Percentiles rank a stretch among this genome's conserved stretches.
Conservation (phyloP, 768 basidiomycete species). For the Lactarius vividus region DNA sequence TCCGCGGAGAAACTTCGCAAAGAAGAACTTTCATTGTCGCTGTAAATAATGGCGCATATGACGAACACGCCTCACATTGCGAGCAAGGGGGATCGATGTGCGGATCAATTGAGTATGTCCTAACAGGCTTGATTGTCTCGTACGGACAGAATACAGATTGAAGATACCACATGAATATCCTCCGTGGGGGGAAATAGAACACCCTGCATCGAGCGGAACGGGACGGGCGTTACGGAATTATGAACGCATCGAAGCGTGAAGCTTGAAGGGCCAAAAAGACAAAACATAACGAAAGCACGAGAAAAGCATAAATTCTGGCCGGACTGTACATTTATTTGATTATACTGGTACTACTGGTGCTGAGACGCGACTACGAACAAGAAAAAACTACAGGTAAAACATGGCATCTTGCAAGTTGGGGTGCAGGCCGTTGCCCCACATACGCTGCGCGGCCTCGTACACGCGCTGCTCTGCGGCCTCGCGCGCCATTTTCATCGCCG, state of each 20-base stretch:
- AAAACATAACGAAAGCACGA: background rate
- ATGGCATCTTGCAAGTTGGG: conserved; percentile 57
- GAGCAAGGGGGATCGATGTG: background rate
- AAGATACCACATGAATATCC: conserved; percentile 1
- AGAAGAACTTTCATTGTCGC: background rate
- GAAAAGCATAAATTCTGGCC: background rate
- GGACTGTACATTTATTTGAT: background rate
- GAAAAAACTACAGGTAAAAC: conserved; percentile 61
- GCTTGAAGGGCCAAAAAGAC: background rate
- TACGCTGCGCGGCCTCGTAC: conserved; percentile 42
- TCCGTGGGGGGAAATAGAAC: background rate
- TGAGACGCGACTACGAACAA: background rate
- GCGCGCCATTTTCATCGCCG: conserved; percentile 33
- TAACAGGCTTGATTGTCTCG: background rate
- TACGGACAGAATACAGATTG: background rate
- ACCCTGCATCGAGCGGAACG: background rate
- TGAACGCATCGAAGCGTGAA: background rate
- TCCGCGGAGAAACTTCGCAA: background rate
- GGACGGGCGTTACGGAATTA: background rate
- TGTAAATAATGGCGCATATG: background rate
- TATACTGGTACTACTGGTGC: background rate
- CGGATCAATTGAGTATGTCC: background rate
- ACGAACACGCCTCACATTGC: background rate
- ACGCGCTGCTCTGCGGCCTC: conserved; percentile 33
- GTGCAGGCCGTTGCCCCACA: conserved; percentile 45